Evolutionary conservation across 768 basidiomycete species (phyloP).

Genomic region (Xanthoconium purpureum): DNA sequence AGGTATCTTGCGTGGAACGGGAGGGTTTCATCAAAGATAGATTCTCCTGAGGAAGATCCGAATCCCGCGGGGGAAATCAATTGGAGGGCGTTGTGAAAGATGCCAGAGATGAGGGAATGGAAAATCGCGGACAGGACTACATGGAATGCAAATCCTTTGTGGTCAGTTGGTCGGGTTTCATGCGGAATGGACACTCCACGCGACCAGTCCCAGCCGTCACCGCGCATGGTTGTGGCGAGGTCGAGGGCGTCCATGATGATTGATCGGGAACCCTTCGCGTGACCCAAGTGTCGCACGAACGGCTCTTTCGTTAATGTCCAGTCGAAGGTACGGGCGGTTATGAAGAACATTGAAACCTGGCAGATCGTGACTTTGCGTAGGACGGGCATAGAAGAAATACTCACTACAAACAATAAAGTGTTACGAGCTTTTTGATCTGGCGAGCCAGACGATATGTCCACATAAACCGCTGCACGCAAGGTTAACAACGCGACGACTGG

Average conservation of each 20-base stretch:
- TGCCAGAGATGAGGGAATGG: background rate
- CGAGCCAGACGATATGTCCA: slow-evolving; percentile 5
- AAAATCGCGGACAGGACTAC: background rate
- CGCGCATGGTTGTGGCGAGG: background rate
- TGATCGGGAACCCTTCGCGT: background rate
- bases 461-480: slow-evolving; percentile 34
- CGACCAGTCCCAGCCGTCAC: background rate
- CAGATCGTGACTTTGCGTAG: background rate
- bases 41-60: background rate
- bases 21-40: background rate
- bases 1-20: background rate
- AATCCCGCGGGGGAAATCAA: background rate
- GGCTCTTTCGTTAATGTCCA: slow-evolving; percentile 1
- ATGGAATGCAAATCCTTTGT: background rate
- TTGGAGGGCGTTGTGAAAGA: background rate
- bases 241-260: background rate
- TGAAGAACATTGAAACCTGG: slow-evolving; percentile 14
- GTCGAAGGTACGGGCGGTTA: slow-evolving; percentile 14
- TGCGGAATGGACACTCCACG: background rate
- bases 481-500: slow-evolving; percentile 43
- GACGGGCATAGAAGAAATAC: background rate
- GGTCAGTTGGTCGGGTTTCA: background rate
- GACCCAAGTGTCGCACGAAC: slow-evolving; percentile 4
- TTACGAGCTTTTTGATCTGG: background rate
- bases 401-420: background rate